Percentiles rank a stretch among this genome's conserved stretches.
phyloP scores from a whole-genome alignment of 306 rosid genomes.

The Pyrus betulifolia region DNA sequence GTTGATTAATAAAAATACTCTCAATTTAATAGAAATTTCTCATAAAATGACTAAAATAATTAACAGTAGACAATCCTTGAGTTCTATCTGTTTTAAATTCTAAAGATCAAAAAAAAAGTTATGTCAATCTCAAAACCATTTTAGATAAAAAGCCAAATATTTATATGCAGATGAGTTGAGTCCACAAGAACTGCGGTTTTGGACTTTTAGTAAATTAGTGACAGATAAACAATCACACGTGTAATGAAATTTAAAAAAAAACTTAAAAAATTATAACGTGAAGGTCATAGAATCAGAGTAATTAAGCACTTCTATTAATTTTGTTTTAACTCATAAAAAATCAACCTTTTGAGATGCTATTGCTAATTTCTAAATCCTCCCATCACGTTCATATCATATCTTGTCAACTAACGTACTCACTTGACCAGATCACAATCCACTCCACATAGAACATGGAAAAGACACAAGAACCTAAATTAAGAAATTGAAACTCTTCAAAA shows the following conservation, averaged over 20 bases:
- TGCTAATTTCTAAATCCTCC: not conserved
- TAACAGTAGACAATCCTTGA: too few species aligned
- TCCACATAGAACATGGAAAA: too few species aligned
- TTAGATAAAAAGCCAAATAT: too few species aligned
- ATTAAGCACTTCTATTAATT: not conserved
- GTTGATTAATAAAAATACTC: too few species aligned
- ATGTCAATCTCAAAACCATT: too few species aligned
- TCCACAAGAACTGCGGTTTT: not conserved
- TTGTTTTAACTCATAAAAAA: not conserved
- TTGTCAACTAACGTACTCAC: not conserved
- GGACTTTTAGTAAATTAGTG: not conserved
- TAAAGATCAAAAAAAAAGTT: accelerated
- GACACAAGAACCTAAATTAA: not conserved
- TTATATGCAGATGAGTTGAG: not conserved
- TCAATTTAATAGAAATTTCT: too few species aligned
- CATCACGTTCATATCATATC: not conserved
- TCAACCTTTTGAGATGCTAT: not conserved
- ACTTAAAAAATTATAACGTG: not conserved
- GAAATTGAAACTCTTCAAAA: not conserved
- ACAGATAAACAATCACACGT: not conserved
- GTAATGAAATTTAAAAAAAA: not conserved
- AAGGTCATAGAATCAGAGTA: not conserved
- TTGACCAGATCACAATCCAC: not conserved
- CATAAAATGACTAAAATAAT: too few species aligned
- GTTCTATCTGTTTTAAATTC: too few species aligned